Evolutionary conservation across 441 rosid species (phyloP), one percentile per base, ranked within the genome.

Genomic region (Francoa sonchifolia): DNA sequence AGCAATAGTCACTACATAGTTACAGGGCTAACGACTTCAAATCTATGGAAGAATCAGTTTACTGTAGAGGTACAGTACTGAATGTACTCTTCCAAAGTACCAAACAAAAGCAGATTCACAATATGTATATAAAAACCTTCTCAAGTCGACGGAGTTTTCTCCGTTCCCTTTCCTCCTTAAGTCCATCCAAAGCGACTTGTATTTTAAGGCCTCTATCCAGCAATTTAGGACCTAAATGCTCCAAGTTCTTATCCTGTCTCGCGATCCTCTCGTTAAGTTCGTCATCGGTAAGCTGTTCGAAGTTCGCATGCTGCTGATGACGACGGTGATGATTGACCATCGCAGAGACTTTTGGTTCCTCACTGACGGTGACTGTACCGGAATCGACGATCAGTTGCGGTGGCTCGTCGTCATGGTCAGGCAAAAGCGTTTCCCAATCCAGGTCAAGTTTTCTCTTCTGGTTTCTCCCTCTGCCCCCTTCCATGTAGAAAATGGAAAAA

Each of bases 151-250:
- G 50, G 48, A 42, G 59, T 13, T 50, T 48, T 47, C 93, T 57
- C 20, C 74, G 72, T 4, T 61, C 55, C 34, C 44, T 56, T 80
- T 80, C 95, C 2, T 67, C 74, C 52, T 54, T 57, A 2, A 72
- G 68, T 14, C 15, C 33, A 5, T 48, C 38, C 53, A 83, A 44
- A 23, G 0, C 15, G n/a, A 28, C 28, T 5, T 50, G 57, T 20
- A 76, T 42, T 67, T 45, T 83, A 34, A 49, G 48, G 1, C 97
- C 97, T 3, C 55, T 56, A 32, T 87, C 97, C 0, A 47, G 52
- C 59, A 88, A 59, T 0, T 0, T 18, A 0, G 39, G 42, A 27
- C 56, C 58, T 0, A 39, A 0, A 0, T 0, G 18, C 6, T 22
- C 21, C 10, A 71, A 16, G 17, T 22, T 35, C 2, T 12, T 0